A percentile compares a stretch with the other conserved stretches of the same genome.
Conservation (phyloP, 257 asterid genomes). For the Salvia rosmarinus region DNA sequence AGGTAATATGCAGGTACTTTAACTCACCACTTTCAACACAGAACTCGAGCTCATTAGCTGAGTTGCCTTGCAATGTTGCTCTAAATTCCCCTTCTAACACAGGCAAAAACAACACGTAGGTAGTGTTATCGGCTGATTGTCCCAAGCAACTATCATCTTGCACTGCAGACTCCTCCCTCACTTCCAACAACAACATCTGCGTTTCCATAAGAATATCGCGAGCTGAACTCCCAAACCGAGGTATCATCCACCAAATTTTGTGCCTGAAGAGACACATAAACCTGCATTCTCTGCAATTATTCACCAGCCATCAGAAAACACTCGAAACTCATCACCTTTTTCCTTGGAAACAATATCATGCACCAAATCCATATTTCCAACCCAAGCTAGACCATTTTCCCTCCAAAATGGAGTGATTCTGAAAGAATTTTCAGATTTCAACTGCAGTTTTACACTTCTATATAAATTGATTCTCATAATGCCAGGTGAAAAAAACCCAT, state of each 20-base stretch:
- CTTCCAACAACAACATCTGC: slow-evolving; percentile 60
- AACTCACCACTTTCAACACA: slow-evolving; percentile 60
- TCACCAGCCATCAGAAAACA: slow-evolving; percentile 8
- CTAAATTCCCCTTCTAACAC: slow-evolving; percentile 57
- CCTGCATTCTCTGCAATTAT: slow-evolving; percentile 44
- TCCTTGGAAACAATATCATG: slow-evolving; percentile 2
- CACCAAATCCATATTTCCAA: slow-evolving; percentile 7
- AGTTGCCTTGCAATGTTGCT: slow-evolving; percentile 53
- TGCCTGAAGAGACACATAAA: slow-evolving; percentile 52
- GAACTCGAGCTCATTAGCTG: slow-evolving; percentile 47
- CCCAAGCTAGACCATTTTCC: slow-evolving; percentile 9
- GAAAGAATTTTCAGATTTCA: slow-evolving; percentile 2
- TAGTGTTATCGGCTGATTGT: slow-evolving; percentile 26
- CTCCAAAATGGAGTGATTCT: neutral
- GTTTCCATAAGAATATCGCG: slow-evolving; percentile 55
- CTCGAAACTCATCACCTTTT: no score
- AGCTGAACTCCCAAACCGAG: slow-evolving; percentile 49
- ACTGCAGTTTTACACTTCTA: neutral
- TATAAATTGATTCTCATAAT: slow-evolving; percentile 10
- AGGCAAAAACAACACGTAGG: slow-evolving; percentile 58
- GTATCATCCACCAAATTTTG: slow-evolving; percentile 75
- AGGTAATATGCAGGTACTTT: neutral
- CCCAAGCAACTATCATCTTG: slow-evolving; percentile 19
- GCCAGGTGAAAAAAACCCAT: slow-evolving; percentile 13
- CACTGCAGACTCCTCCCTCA: slow-evolving; percentile 41